These are phyloP conservation scores for Mycena galericulata DNA, from an alignment of 768 basidiomycete genomes.

Conservation along the genomic window DNA sequence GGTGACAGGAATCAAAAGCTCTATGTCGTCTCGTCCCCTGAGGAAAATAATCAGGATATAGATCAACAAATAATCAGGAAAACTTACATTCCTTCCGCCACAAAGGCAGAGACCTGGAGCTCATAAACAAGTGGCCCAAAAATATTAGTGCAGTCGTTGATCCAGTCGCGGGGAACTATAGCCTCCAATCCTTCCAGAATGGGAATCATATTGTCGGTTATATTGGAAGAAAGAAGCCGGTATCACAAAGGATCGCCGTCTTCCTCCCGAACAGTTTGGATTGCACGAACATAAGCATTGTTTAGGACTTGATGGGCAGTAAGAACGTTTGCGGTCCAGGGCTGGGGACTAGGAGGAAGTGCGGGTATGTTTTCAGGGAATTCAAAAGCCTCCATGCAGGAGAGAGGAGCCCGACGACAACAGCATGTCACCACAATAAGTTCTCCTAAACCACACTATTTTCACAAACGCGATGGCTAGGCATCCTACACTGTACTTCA, in stretches of 20 bases:
- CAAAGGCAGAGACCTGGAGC: not conserved
- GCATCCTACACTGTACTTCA: constrained; percentile 1
- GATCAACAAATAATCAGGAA: not conserved
- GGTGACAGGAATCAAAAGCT: not conserved
- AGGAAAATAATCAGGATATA: not conserved
- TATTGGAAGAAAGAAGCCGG: constrained; percentile 11
- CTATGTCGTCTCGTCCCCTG: constrained; percentile 4
- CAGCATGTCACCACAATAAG: too few relatives aligned
- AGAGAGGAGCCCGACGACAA: too few relatives aligned
- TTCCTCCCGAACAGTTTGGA: constrained; percentile 9
- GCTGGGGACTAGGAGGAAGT: not conserved
- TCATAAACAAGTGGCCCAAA: too few relatives aligned
- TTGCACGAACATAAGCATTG: not conserved
- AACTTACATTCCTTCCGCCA: constrained; percentile 2
- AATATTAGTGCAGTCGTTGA: not conserved
- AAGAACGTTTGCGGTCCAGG: constrained; percentile 12
- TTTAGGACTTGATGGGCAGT: not conserved
- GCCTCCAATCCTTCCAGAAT: constrained; percentile 4
- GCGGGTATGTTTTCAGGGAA: not conserved
- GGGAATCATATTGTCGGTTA: constrained; percentile 5
- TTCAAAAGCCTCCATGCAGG: constrained; percentile 10
- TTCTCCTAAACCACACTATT: too few relatives aligned
- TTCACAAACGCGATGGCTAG: too few relatives aligned
- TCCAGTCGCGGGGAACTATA: not conserved
- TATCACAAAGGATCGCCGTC: not conserved